These are phyloP conservation scores for Fusarium concolor DNA, from an alignment of 2,329 filamentous ascomycete species.

Conservation along the genomic window DNA sequence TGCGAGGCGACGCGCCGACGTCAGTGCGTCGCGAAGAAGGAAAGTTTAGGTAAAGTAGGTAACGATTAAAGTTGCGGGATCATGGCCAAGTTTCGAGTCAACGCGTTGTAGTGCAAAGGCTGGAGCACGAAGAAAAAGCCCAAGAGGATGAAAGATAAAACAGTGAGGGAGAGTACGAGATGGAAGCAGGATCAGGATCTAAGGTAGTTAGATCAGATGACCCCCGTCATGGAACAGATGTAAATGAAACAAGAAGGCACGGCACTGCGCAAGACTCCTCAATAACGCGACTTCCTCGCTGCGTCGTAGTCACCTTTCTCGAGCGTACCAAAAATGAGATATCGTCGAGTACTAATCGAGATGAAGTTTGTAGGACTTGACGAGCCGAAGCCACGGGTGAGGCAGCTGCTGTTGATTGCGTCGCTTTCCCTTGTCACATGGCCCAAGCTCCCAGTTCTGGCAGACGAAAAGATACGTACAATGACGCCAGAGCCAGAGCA, in stretches of 20 bases:
- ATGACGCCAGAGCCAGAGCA: constrained; percentile 29
- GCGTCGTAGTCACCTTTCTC: constrained; percentile 7
- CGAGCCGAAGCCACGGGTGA: not conserved
- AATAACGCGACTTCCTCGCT: constrained; percentile 26
- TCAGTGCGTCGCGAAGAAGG: constrained; percentile 14
- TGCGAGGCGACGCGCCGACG: constrained; percentile 15
- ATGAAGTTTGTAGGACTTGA: constrained; percentile 31
- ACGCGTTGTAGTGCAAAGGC: constrained; percentile 18
- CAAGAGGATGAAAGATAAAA: constrained; percentile 24
- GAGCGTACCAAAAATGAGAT: not conserved
- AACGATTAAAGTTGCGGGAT: constrained; percentile 24
- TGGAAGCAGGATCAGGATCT: constrained; percentile 7
- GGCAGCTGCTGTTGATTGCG: not conserved
- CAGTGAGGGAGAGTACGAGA: constrained; percentile 29
- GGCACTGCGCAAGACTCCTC: not conserved
- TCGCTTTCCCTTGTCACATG: constrained; percentile 40
- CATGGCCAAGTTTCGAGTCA: constrained; percentile 20
- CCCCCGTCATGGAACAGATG: constrained; percentile 11
- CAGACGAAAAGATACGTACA: constrained; percentile 26
- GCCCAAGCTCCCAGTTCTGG: constrained; percentile 41
- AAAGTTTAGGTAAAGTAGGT: constrained; percentile 4
- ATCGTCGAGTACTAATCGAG: not conserved
- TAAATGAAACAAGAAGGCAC: constrained; percentile 23
- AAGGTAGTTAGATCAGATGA: constrained; percentile 21
- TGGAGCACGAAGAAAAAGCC: constrained; percentile 24